Evolutionary conservation across 805 yeast genomes (phyloP).

Genomic region (Torulaspora indica): DNA sequence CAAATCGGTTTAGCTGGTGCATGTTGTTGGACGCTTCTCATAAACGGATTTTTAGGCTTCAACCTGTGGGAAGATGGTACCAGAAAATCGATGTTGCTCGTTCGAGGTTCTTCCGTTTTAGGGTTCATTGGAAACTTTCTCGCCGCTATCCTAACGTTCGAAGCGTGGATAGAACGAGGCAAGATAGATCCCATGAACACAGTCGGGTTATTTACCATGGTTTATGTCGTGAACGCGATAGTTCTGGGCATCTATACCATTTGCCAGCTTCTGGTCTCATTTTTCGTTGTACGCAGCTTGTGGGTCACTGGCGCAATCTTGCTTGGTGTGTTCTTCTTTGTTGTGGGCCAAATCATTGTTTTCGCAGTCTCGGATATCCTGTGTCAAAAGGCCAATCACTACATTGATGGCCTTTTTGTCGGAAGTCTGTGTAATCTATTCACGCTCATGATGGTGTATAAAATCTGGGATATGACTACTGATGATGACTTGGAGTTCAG

Average conservation of each 20-base stretch:
- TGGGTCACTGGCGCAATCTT: conserved; percentile 90
- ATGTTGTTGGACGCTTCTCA: conserved; percentile 61
- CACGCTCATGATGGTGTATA: conserved; percentile 90
- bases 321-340: conserved; percentile 67
- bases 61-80: conserved; percentile 97
- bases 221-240: conserved; percentile 67
- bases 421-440: conserved; percentile 76
- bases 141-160: conserved; percentile 67
- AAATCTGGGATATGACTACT: conserved; percentile 94
- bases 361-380: conserved; percentile 64
- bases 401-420: conserved; percentile 84
- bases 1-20: conserved; percentile 74
- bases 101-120: conserved; percentile 47
- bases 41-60: conserved; percentile 76
- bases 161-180: conserved; percentile 50
- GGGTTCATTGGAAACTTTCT: conserved; percentile 66
- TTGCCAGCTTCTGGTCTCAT: conserved; percentile 64
- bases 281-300: conserved; percentile 61
- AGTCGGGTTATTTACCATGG: conserved; percentile 61
- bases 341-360: conserved; percentile 70
- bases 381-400: conserved; percentile 73
- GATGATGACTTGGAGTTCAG: conserved; percentile 91
- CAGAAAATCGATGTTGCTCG: conserved; percentile 49
- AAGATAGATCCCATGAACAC: conserved; percentile 50
- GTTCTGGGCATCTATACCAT: conserved; percentile 57